Base-by-base conservation (phyloP, 78 protist species). In the Dictyostelium brefeldianum region DNA sequence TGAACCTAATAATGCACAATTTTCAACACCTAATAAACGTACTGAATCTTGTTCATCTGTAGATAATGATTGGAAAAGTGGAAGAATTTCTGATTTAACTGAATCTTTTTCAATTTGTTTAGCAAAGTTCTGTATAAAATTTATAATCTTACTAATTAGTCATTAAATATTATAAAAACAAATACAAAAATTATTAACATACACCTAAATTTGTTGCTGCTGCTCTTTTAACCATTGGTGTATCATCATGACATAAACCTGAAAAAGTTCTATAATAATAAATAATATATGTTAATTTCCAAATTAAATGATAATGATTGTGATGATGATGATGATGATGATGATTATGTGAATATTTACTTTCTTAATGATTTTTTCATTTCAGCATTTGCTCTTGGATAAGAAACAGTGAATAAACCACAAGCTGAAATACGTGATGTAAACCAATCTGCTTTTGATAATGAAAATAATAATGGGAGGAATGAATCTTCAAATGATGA, bases 1-100 rank as follows among this genome's bases (percentile, higher is more conserved):
- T 48, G 78, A 29, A 18, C 96, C 96, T 7, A 99, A 18, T 29
- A 92, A 83, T 0, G 96, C 95, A 89, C 98, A 95, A 59, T 91
- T 96, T 47, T 97, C 97, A 15, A 98, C 97, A 18, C 97, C 98
- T 8, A 98, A 89, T 20, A 98, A 95, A n/a, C 99, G 97, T 20
- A 98, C 99, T 8, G 97, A 85, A 92, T 98, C 99, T 83, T 98
- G 99, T 57, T 96, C 99, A 80, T 99, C 99, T 27, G 79, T 59
- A 11, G 98, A 79, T 18, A 96, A 79, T 48, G 29, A 43, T 50
- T 27, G 29, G 50, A 98, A 98, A 6, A 97, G 56, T n/a, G 99
- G 98, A 29, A 98, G 31, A 11, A 98, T 46, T 25, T 97, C 99
- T 6, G 64, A 36, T 80, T 81, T 94, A 29, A 97, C 77, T 9